Evolutionary conservation across 208 protist species (phyloP), one percentile per base, ranked within the genome.

Genomic region (Leishmania tropica): DNA sequence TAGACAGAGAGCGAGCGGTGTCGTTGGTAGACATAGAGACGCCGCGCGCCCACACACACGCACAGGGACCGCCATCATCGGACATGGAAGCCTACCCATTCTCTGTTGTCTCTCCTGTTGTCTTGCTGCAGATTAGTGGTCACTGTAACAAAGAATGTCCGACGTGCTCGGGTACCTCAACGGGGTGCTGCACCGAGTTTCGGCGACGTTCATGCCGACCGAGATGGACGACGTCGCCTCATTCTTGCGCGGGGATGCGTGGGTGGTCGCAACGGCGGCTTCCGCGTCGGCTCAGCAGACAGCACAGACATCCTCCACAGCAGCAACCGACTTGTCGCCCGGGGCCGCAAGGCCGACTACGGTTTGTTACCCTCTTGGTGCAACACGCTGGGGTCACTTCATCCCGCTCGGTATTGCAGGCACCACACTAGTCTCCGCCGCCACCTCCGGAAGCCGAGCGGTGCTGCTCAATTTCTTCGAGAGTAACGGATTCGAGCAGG

Each of bases 361-460:
- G 45, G 54, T 85, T 31, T 51, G 74, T 35, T 80, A 87, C 70
- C 85, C 87, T 10, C 85, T 88, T 40, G 76, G 79, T 0, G 74
- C 91, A 4, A 79, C 68, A 21, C 62, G 68, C 19, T 90, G 84
- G 83, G 91, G 92, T 51, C 85, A 76, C 42, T 93, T 90, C 76
- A 91, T 93, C 28, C 93, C 93, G 0, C 88, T 96, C 11, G 93
- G 87, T 21, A 93, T 96, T 76, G 93, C 85, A 5, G 83, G 86
- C 45, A 77, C 88, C 42, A 79, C 81, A 1, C 85, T 92, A 68
- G 42, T 92, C 24, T 89, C 90, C 42, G 75, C 87, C 24, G 81
- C 85, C 35, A 89, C 90, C 2, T 78, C 81, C 3, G 85, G 82
- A 54, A 90, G 85, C 28, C 81, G 88, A 51, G 77, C 84, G 0